Evolutionary conservation across 2,329 filamentous ascomycete genomes (phyloP).

Genomic region (Ceratocystis cacaofunesta): DNA sequence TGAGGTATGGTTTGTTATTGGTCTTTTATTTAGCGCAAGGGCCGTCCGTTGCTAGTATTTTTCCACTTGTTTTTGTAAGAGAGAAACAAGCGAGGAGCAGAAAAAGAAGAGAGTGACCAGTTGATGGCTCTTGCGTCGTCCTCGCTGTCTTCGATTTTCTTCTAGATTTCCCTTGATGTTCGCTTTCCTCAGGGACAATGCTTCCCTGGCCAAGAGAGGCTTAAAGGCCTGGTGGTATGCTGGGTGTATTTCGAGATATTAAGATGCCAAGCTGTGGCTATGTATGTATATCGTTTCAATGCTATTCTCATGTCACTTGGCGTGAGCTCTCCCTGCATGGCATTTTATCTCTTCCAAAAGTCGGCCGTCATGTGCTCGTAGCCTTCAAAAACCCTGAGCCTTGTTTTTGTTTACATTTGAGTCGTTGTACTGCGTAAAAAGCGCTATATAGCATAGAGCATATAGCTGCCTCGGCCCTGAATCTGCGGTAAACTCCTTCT

Average conservation of each 20-base stretch:
- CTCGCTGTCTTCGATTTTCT: not conserved
- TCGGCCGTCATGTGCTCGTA: no score
- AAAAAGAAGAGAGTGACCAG: not conserved
- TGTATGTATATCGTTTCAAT: no score
- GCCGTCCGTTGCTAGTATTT: not conserved
- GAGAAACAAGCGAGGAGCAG: not conserved
- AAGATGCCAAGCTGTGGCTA: no score
- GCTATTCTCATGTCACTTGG: no score
- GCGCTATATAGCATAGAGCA: not conserved
- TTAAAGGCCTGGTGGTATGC: no score
- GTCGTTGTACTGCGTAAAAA: not conserved
- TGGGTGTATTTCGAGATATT: no score
- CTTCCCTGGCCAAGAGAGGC: no score
- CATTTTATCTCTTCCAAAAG: no score
- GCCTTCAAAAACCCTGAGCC: no score
- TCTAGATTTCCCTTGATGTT: not conserved
- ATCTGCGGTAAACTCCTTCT: not conserved
- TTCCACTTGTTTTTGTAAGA: not conserved
- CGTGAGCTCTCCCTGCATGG: no score
- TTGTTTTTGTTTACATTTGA: not conserved
- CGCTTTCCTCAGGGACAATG: not conserved
- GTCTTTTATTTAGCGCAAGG: not conserved
- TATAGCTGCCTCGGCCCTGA: not conserved
- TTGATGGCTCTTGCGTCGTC: not conserved
- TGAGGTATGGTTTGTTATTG: not conserved